These are phyloP conservation scores for Mycogone perniciosa DNA, from an alignment of 2,329 filamentous ascomycete genomes.

Conservation along the genomic window DNA sequence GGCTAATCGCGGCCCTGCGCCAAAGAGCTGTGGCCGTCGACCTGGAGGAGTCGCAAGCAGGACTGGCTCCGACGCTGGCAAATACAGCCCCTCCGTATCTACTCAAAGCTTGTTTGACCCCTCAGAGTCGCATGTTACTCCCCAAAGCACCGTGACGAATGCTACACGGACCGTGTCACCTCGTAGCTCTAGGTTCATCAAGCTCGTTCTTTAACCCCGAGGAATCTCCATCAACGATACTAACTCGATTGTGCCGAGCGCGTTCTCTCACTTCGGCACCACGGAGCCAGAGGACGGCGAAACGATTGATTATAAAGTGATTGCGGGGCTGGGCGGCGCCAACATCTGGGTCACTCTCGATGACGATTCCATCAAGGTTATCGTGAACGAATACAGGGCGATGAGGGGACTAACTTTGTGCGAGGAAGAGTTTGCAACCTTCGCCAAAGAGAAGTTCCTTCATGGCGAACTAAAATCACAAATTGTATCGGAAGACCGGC, in stretches of 20 bases:
- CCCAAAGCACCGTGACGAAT: not conserved
- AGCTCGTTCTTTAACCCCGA: not conserved
- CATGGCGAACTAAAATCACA: not conserved
- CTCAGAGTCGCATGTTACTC: not conserved
- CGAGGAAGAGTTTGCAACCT: conserved; percentile 9
- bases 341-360: not conserved
- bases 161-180: not conserved
- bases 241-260: conserved; percentile 6
- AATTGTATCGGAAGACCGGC: conserved; percentile 3
- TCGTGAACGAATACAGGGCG: conserved; percentile 3
- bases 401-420: conserved; percentile 8
- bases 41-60: too few relatives aligned
- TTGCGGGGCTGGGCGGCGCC: not conserved
- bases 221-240: not conserved
- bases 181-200: not conserved
- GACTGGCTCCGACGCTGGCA: too few relatives aligned
- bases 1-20: too few relatives aligned
- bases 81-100: too few relatives aligned
- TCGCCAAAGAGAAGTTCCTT: conserved; percentile 6
- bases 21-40: too few relatives aligned
- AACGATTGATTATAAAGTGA: not conserved
- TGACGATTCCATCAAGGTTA: not conserved
- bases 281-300: not conserved
- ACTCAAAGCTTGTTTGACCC: too few relatives aligned
- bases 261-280: conserved; percentile 8